Percentiles rank a stretch among this genome's conserved stretches.
These are phyloP conservation scores for Escovopsis weberi DNA, from an alignment of 2,329 filamentous ascomycete genomes.

Conservation along the genomic window DNA sequence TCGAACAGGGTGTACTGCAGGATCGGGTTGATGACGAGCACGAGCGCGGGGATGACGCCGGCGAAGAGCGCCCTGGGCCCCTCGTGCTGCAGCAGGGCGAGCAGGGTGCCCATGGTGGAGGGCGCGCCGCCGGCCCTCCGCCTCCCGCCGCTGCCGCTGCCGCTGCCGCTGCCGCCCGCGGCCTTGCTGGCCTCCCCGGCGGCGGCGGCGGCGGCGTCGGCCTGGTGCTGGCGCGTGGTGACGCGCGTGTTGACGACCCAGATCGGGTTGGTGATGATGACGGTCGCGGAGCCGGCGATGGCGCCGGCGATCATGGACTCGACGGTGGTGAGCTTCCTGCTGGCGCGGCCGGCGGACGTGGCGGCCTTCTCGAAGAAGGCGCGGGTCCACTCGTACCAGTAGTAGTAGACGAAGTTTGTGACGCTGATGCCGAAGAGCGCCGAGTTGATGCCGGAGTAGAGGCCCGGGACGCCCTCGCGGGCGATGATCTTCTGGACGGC, in stretches of 20 bases:
- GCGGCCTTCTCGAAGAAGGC: constrained; percentile 73
- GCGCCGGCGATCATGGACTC: constrained; percentile 95
- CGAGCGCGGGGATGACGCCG: constrained; percentile 80
- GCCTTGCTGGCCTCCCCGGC: constrained; percentile 26
- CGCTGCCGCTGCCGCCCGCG: too few species aligned
- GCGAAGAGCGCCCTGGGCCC: constrained; percentile 76
- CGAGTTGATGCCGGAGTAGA: constrained; percentile 87
- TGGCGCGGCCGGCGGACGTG: constrained; percentile 53
- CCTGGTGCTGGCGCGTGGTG: constrained; percentile 65
- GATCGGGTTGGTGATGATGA: constrained; percentile 94
- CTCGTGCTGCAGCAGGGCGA: constrained; percentile 69
- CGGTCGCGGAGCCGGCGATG: constrained; percentile 83
- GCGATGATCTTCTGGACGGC: constrained; percentile 78
- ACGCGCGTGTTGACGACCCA: constrained; percentile 99
- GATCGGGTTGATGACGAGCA: constrained; percentile 96
- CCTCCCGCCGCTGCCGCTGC: too few species aligned
- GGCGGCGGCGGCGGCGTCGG: constrained; percentile 26
- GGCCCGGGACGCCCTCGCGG: constrained; percentile 74
- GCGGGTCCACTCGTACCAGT: constrained; percentile 98
- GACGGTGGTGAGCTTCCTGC: constrained; percentile 72
- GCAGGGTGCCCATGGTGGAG: constrained; percentile 66
- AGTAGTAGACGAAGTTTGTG: constrained; percentile 99
- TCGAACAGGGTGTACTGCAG: constrained; percentile 98
- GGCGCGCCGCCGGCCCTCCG: constrained; percentile 22
- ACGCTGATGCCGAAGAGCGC: constrained; percentile 95